Evolutionary conservation across 768 basidiomycete genomes (phyloP).

Genomic region (Tulasnella sp.): DNA sequence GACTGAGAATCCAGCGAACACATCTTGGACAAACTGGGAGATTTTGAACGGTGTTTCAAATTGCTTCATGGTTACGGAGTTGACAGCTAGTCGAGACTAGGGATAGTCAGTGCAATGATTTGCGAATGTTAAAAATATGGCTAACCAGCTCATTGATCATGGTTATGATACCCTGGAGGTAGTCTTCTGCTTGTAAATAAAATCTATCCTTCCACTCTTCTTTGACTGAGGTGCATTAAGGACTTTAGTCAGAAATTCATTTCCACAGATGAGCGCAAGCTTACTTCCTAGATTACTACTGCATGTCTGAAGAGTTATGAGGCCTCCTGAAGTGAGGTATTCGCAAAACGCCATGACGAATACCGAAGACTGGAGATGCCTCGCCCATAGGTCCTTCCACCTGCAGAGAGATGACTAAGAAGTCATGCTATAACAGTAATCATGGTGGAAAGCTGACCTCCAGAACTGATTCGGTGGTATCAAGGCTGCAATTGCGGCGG

Average conservation of each 20-base stretch:
- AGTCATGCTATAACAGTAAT: neutral
- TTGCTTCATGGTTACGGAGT: constrained; percentile 17
- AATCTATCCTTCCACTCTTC: constrained; percentile 16
- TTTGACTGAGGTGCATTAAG: constrained; percentile 5
- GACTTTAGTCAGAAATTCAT: neutral
- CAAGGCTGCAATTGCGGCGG: constrained; percentile 3
- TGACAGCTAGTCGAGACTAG: constrained; percentile 18
- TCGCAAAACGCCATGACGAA: constrained; percentile 15
- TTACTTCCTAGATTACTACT: constrained; percentile 14
- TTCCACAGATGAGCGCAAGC: neutral
- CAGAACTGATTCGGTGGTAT: constrained; percentile 17
- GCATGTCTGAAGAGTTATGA: constrained; percentile 10
- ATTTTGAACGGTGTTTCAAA: constrained; percentile 18
- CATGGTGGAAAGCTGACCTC: constrained; percentile 5
- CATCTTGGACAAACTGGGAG: constrained; percentile 17
- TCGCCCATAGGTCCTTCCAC: constrained; percentile 18
- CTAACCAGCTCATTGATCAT: constrained; percentile 18
- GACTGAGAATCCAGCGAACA: constrained; percentile 18
- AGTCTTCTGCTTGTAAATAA: constrained; percentile 16
- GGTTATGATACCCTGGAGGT: constrained; percentile 18
- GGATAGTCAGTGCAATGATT: neutral
- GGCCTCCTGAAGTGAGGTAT: constrained; percentile 14
- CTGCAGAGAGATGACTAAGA: neutral
- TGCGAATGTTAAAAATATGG: neutral
- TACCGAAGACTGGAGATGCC: constrained; percentile 11